Evolutionary conservation across 495 filamentous ascomycete genomes (phyloP).

Genomic region (Cairneyella variabilis): DNA sequence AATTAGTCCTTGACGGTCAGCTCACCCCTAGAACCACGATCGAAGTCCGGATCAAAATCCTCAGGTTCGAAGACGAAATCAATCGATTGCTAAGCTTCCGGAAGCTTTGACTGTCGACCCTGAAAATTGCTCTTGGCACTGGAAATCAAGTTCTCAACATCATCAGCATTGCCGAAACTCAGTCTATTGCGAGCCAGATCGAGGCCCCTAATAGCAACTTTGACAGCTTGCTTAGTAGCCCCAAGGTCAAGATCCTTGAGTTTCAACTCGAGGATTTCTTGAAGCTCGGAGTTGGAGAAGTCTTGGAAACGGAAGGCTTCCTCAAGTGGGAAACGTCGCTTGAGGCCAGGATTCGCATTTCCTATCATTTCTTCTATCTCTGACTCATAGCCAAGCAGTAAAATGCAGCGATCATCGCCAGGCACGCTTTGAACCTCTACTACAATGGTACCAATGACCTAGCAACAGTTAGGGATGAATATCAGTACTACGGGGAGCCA

Average conservation of each 20-base stretch:
- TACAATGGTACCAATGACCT: constrained; percentile 71
- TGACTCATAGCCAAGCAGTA: constrained; percentile 75
- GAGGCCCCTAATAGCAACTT: constrained; percentile 39
- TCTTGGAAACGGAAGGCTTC: constrained; percentile 69
- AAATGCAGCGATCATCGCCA: constrained; percentile 73
- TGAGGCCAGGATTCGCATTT: constrained; percentile 73
- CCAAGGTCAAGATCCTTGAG: constrained; percentile 42
- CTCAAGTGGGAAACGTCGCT: constrained; percentile 62
- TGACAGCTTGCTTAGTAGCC: constrained; percentile 37
- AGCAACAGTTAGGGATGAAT: not conserved
- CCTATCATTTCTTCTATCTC: constrained; percentile 76
- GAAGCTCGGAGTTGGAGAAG: constrained; percentile 56
- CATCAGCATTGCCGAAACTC: constrained; percentile 55
- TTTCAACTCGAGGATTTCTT: constrained; percentile 55
- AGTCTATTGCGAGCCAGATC: constrained; percentile 39
- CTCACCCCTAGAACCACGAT: constrained; percentile 45
- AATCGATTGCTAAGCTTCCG: not conserved
- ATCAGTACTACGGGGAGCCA: not conserved
- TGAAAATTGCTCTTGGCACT: constrained; percentile 25
- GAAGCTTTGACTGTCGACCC: constrained; percentile 8
- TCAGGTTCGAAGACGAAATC: constrained; percentile 44
- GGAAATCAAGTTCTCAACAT: constrained; percentile 33
- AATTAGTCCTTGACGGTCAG: constrained; percentile 58
- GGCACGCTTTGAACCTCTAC: constrained; percentile 75
- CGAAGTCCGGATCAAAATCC: constrained; percentile 68